Conservation (phyloP, 495 filamentous ascomycete genomes). For the Hypoxylon crocopeplum region DNA sequence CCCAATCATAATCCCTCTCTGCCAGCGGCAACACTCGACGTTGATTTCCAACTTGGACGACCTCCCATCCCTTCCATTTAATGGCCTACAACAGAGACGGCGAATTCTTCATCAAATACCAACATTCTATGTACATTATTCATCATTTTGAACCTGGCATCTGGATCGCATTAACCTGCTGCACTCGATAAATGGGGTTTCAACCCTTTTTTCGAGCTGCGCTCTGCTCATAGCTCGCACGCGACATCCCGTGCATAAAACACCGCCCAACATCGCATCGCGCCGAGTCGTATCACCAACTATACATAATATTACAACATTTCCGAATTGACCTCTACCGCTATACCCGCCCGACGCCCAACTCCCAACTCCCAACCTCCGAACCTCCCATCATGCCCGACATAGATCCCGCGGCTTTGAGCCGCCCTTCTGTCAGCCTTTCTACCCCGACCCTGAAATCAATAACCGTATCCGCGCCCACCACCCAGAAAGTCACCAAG, state of each 20-base stretch:
- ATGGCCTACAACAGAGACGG: conserved; percentile 14
- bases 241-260: conserved; percentile 46
- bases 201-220: conserved; percentile 48
- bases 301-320: conserved; percentile 16
- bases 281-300: conserved; percentile 14
- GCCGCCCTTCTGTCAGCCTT: conserved; percentile 68
- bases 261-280: conserved; percentile 17
- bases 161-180: conserved; percentile 48
- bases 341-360: conserved; percentile 8
- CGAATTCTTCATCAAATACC: conserved; percentile 35
- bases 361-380: conserved; percentile 6
- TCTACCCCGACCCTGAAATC: conserved; percentile 68
- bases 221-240: conserved; percentile 49
- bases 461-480: conserved; percentile 62
- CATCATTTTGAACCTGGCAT: conserved; percentile 45
- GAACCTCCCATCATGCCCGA: conserved; percentile 67
- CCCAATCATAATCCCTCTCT: conserved; percentile 22
- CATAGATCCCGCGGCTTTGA: conserved; percentile 85
- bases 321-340: conserved; percentile 12
- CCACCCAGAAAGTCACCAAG: conserved; percentile 66
- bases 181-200: conserved; percentile 39
- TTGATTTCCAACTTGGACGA: conserved; percentile 32
- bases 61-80: conserved; percentile 32
- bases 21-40: conserved; percentile 8
- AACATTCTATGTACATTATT: conserved; percentile 30